Evolutionary conservation across 768 basidiomycete genomes (phyloP).

Genomic region (Suillus bovinus): DNA sequence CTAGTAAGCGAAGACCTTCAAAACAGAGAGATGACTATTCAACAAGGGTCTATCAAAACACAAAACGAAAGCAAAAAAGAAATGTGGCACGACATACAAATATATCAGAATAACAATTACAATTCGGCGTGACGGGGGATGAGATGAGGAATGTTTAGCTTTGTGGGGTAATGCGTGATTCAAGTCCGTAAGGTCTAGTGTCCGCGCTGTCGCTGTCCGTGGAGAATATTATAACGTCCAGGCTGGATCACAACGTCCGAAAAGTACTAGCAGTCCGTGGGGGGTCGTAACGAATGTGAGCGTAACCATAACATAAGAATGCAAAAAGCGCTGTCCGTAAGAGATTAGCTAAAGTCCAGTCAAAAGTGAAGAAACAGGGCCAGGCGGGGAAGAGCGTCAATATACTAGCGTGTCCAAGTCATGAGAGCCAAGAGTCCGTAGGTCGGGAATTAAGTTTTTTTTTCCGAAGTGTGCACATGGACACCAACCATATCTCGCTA

Average conservation of each 20-base stretch:
- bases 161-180: conserved; percentile 13
- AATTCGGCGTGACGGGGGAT: conserved; percentile 5
- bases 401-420: not conserved
- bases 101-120: conserved; percentile 32
- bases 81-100: conserved; percentile 25
- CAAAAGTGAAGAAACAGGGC: not conserved
- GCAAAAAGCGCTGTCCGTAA: conserved; percentile 15
- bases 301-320: conserved; percentile 4
- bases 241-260: conserved; percentile 14
- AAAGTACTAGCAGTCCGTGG: conserved; percentile 21
- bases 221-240: conserved; percentile 10
- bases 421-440: conserved; percentile 5
- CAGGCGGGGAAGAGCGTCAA: conserved; percentile 1
- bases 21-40: conserved; percentile 7
- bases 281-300: conserved; percentile 28
- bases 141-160: conserved; percentile 8
- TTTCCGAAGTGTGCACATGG: conserved; percentile 4
- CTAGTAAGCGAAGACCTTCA: conserved; percentile 7
- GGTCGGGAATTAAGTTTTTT: conserved; percentile 2
- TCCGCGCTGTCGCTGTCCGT: conserved; percentile 20
- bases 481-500: not conserved
- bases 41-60: conserved; percentile 11
- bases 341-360: conserved; percentile 24
- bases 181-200: conserved; percentile 28
- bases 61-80: conserved; percentile 6